A percentile compares a stretch with the other conserved stretches of the same genome.
Evolutionary conservation across 2,329 filamentous ascomycete genomes (phyloP).

Genomic region (Juglanconis oblonga): DNA sequence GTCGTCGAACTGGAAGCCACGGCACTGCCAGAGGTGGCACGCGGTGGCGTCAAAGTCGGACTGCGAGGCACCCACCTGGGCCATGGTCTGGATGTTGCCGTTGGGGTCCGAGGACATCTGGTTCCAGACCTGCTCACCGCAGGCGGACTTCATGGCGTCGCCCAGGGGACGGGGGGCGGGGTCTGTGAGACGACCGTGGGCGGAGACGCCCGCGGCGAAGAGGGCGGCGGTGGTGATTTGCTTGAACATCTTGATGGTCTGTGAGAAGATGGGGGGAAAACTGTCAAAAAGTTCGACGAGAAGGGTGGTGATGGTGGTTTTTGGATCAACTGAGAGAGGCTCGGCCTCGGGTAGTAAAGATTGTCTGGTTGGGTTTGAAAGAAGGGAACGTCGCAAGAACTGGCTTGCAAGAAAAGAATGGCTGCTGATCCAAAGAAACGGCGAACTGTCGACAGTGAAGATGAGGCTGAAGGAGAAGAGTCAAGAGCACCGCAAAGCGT

Average conservation of each 20-base stretch:
- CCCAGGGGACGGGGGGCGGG: constrained; percentile 50
- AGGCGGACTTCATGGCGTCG: constrained; percentile 46
- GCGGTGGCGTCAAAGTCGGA: constrained; percentile 42
- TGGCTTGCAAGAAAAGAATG: constrained; percentile 20
- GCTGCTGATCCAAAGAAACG: constrained; percentile 14
- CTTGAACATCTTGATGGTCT: constrained; percentile 20
- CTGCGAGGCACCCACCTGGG: constrained; percentile 45
- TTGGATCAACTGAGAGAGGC: constrained; percentile 14
- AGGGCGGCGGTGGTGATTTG: constrained; percentile 25
- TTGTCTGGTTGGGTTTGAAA: constrained; percentile 5
- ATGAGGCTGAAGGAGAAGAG: constrained; percentile 14
- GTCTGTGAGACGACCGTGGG: constrained; percentile 50
- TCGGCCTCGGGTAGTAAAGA: constrained; percentile 14
- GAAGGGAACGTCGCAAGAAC: constrained; percentile 17
- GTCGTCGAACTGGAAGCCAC: constrained; percentile 56
- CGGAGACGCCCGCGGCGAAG: constrained; percentile 42
- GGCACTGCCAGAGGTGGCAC: constrained; percentile 55
- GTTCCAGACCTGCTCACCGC: constrained; percentile 52
- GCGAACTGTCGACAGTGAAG: constrained; percentile 10
- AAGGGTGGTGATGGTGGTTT: neutral
- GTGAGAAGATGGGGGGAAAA: neutral
- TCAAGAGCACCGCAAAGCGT: neutral
- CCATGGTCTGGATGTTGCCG: constrained; percentile 55
- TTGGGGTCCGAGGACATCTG: constrained; percentile 51
- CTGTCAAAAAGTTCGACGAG: neutral